These are phyloP conservation scores for Aegilops longissima DNA, from an alignment of 176 grass and related monocot genomes.

Conservation along the genomic window DNA sequence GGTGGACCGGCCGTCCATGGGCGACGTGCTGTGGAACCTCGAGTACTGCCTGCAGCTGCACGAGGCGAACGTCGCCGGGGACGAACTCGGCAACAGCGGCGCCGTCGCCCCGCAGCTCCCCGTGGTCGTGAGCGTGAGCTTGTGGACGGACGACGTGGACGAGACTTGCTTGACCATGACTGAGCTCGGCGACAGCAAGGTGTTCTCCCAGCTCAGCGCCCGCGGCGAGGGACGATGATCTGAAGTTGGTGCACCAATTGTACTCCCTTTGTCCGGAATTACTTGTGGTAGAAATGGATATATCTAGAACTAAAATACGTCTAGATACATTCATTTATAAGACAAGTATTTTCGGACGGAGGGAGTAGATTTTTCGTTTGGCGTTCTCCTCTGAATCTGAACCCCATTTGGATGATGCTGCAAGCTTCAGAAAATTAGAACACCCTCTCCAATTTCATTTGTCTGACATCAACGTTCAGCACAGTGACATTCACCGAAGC, in stretches of 20 bases:
- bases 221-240: not conserved
- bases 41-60: slow-evolving; percentile 70
- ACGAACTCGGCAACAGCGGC: not conserved
- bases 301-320: too few species aligned
- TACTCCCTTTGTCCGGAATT: too few species aligned
- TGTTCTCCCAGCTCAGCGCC: not conserved
- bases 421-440: too few species aligned
- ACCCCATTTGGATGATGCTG: not conserved
- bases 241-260: not conserved
- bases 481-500: too few species aligned
- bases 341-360: too few species aligned
- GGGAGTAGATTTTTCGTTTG: not conserved
- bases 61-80: slow-evolving; percentile 33
- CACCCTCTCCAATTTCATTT: too few species aligned
- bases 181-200: not conserved
- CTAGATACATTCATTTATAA: too few species aligned
- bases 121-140: not conserved
- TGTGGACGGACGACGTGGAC: not conserved
- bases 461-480: too few species aligned
- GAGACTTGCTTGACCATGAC: not conserved
- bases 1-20: slow-evolving; percentile 56
- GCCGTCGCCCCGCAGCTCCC: not conserved
- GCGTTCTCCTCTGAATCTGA: not conserved
- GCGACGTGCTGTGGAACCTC: slow-evolving; percentile 75
- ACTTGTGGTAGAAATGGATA: too few species aligned